These are phyloP conservation scores for Bauhinia variegata DNA, from an alignment of 306 rosid genomes.

Conservation along the genomic window DNA sequence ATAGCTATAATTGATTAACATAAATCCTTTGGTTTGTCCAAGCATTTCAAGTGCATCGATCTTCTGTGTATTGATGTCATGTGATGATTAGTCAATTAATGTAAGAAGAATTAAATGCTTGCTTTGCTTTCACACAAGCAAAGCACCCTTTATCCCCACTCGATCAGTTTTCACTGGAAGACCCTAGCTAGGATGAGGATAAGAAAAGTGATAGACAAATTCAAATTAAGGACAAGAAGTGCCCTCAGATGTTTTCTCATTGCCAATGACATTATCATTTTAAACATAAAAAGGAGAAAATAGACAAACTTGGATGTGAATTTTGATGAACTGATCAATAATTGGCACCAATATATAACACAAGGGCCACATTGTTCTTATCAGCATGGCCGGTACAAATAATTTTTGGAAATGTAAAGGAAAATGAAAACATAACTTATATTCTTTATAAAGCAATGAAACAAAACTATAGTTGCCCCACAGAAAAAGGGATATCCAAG, in stretches of 20 bases:
- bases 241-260: slow-evolving; percentile 18
- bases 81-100: not conserved
- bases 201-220: not conserved
- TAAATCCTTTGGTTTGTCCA: not conserved
- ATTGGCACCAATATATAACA: slow-evolving; percentile 21
- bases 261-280: slow-evolving; percentile 12
- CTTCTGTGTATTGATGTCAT: not conserved
- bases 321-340: slow-evolving; percentile 41
- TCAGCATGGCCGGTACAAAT: slow-evolving; percentile 27
- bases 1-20: too few relatives aligned
- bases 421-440: slow-evolving; percentile 29
- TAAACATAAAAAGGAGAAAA: slow-evolving; percentile 25
- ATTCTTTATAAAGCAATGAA: slow-evolving; percentile 41
- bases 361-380: slow-evolving; percentile 35
- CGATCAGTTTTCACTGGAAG: not conserved
- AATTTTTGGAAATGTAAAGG: slow-evolving; percentile 29
- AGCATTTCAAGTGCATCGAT: too few relatives aligned
- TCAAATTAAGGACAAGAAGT: slow-evolving; percentile 13
- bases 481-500: slow-evolving; percentile 39
- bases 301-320: slow-evolving; percentile 27
- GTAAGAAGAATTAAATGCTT: not conserved
- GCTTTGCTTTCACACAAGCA: not conserved
- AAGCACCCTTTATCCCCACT: too few relatives aligned
- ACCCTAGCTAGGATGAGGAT: not conserved
- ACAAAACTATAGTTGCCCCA: slow-evolving; percentile 40